Conservation (phyloP, 495 filamentous ascomycete genomes). For the Apodospora peruviana region DNA sequence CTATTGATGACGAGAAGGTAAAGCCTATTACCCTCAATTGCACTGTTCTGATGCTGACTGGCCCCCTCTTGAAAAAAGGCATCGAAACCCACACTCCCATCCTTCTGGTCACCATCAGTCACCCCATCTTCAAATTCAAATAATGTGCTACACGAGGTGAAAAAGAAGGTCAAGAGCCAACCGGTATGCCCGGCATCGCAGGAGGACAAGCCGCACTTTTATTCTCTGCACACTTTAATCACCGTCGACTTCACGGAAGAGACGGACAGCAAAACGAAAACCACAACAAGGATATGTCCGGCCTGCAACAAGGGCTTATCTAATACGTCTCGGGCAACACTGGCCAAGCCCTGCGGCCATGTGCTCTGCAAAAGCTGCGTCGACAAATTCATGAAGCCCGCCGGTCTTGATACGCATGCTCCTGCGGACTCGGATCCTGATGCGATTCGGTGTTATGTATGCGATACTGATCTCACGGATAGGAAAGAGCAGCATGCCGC, state of each 20-base stretch:
- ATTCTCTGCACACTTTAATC: conserved; percentile 78
- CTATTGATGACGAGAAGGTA: conserved; percentile 72
- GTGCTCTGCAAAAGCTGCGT: conserved; percentile 88
- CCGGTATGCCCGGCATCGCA: conserved; percentile 78
- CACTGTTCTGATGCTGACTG: background rate
- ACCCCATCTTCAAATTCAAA: conserved; percentile 58
- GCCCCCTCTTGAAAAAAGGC: conserved; percentile 32
- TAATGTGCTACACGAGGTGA: conserved; percentile 47
- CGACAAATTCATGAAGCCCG: conserved; percentile 74
- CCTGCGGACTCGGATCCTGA: conserved; percentile 47
- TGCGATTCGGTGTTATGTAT: conserved; percentile 76
- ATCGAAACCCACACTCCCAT: conserved; percentile 69
- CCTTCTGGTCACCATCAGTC: conserved; percentile 90
- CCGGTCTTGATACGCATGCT: conserved; percentile 59
- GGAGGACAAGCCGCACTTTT: conserved; percentile 62
- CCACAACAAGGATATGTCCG: conserved; percentile 65
- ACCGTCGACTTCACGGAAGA: conserved; percentile 77
- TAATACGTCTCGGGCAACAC: conserved; percentile 77
- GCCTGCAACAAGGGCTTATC: conserved; percentile 80
- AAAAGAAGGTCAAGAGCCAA: conserved; percentile 60
- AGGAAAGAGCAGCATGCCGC: conserved; percentile 19
- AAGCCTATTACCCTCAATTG: background rate
- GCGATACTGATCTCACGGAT: conserved; percentile 68
- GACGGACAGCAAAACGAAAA: conserved; percentile 46
- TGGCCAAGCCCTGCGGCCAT: conserved; percentile 91